Conservation (phyloP, 331 rosid genomes). For the Acacia pycnantha region DNA sequence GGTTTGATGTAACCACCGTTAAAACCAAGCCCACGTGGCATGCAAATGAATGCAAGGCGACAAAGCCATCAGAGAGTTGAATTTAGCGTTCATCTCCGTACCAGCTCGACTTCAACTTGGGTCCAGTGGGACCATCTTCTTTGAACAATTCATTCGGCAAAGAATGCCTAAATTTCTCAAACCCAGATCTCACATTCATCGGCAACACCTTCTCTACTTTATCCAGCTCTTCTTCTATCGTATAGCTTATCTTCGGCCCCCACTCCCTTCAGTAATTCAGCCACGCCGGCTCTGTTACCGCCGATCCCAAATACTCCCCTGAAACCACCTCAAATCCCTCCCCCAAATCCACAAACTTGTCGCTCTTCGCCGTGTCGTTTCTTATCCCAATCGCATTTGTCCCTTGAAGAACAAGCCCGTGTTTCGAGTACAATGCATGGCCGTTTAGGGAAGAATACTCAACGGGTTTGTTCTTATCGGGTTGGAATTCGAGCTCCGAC, state of each 20-base stretch:
- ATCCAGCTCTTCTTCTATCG: conserved; percentile 37
- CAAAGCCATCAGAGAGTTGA: neutral
- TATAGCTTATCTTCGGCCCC: conserved; percentile 70
- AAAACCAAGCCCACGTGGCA: too few species aligned
- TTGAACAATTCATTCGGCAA: conserved; percentile 67
- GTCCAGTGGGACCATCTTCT: conserved; percentile 86
- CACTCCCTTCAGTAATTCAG: conserved; percentile 56
- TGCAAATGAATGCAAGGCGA: neutral
- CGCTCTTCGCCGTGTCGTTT: conserved; percentile 55
- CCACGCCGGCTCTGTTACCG: conserved; percentile 59
- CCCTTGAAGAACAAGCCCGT: conserved; percentile 57
- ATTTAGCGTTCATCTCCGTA: conserved; percentile 50
- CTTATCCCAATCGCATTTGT: conserved; percentile 46
- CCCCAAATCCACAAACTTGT: conserved; percentile 39
- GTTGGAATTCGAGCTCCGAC: conserved; percentile 49
- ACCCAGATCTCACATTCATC: conserved; percentile 31
- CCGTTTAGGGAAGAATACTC: conserved; percentile 63
- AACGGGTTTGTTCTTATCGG: conserved; percentile 43
- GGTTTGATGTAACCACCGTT: too few species aligned
- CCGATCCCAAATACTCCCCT: conserved; percentile 53
- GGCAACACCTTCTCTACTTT: conserved; percentile 48
- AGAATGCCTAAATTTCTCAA: conserved; percentile 21
- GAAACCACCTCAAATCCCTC: conserved; percentile 37
- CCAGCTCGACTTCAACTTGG: conserved; percentile 67
- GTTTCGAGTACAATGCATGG: conserved; percentile 62